phyloP scores from a whole-genome alignment of 495 filamentous ascomycete genomes.

The Aspergillus egyptiacus region DNA sequence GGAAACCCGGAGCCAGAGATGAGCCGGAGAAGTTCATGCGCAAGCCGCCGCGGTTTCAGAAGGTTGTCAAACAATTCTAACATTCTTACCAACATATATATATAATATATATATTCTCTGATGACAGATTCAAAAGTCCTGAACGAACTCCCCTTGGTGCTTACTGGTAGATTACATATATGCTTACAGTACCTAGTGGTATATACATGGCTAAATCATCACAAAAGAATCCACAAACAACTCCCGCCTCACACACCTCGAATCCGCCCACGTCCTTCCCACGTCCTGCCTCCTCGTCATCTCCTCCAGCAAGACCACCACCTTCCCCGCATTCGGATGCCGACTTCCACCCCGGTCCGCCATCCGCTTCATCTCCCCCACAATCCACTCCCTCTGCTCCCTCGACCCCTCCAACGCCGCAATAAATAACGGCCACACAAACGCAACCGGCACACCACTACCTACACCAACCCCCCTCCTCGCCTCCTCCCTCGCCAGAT shows the following conservation, averaged over 20 bases:
- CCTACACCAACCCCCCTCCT: neutral
- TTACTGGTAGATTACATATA: neutral
- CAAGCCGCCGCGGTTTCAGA: constrained; percentile 45
- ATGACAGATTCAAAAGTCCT: neutral
- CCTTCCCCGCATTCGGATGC: constrained; percentile 32
- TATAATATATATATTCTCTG: neutral
- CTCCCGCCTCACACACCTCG: constrained; percentile 32
- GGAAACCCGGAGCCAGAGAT: constrained; percentile 56
- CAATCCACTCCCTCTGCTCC: constrained; percentile 33
- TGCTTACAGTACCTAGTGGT: neutral
- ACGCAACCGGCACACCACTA: constrained; percentile 23
- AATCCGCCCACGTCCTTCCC: constrained; percentile 38
- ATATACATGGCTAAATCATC: constrained; percentile 23
- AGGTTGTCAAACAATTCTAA: constrained; percentile 45
- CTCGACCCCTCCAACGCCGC: constrained; percentile 33
- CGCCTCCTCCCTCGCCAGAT: constrained; percentile 32
- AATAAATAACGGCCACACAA: constrained; percentile 37
- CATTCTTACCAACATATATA: neutral
- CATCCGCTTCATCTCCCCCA: constrained; percentile 35
- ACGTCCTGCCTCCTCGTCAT: constrained; percentile 37
- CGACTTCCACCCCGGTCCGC: constrained; percentile 1
- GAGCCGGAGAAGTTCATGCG: constrained; percentile 50
- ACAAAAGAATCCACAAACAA: constrained; percentile 36
- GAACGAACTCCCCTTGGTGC: neutral
- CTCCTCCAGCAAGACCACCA: constrained; percentile 31